phyloP scores from a whole-genome alignment of 2,329 filamentous ascomycete species.

The Ophiostoma sp. region DNA sequence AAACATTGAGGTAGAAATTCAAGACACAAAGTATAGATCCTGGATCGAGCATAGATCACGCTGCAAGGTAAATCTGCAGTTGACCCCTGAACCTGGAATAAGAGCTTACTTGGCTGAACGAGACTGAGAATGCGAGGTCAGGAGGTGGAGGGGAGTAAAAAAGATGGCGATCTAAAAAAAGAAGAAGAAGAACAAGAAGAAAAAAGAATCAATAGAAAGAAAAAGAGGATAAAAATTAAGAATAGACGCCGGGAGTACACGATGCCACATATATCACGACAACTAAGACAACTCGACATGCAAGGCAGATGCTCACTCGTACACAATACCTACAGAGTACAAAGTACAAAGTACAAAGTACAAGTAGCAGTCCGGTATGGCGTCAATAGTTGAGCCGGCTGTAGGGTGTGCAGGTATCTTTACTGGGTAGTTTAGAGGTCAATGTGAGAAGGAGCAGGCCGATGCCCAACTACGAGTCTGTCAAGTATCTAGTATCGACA shows the following conservation, averaged over 20 bases:
- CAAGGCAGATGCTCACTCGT: neutral
- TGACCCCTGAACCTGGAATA: neutral
- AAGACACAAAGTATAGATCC: neutral
- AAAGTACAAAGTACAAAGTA: neutral
- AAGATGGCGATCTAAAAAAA: neutral
- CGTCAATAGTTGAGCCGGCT: neutral
- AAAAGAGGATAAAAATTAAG: neutral
- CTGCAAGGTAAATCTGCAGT: neutral
- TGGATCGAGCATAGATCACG: neutral
- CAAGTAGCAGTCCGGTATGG: neutral
- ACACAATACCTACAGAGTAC: too few relatives aligned
- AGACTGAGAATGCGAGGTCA: neutral
- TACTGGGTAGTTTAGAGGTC: neutral
- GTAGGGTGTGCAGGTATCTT: neutral
- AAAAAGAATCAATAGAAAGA: neutral
- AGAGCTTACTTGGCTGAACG: neutral
- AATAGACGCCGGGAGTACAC: constrained; percentile 6
- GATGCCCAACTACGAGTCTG: neutral
- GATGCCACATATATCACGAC: constrained; percentile 1
- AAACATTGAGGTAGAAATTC: neutral
- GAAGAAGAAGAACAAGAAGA: neutral
- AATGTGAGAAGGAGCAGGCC: neutral
- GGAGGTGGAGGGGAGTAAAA: neutral
- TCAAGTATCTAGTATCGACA: neutral
- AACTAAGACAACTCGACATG: neutral